These are phyloP conservation scores for Escallonia rubra DNA, from an alignment of 129 eudicot species.

Conservation along the genomic window DNA sequence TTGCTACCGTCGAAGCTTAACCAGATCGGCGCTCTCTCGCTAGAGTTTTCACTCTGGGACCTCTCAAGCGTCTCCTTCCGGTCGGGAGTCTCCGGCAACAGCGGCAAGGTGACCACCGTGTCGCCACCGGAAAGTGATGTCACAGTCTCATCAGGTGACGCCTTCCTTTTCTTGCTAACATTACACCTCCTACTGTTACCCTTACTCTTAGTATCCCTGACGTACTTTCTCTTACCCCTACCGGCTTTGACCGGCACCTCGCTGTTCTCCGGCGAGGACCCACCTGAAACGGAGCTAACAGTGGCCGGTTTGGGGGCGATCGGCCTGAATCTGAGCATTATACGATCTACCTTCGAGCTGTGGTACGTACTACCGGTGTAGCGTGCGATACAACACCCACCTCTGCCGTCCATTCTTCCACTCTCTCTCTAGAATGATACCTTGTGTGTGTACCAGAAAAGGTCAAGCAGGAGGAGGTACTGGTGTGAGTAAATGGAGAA, in stretches of 20 bases:
- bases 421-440: slow-evolving; percentile 12
- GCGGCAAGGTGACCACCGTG: slow-evolving; percentile 45
- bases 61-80: slow-evolving; percentile 26
- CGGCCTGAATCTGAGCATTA: slow-evolving; percentile 73
- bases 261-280: slow-evolving; percentile 26
- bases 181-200: not conserved
- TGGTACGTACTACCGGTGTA: slow-evolving; percentile 34
- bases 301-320: slow-evolving; percentile 81
- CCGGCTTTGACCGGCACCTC: slow-evolving; percentile 10
- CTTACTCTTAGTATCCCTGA: slow-evolving; percentile 9
- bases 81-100: slow-evolving; percentile 79
- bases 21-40: slow-evolving; percentile 27
- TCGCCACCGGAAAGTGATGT: slow-evolving; percentile 22
- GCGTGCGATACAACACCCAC: slow-evolving; percentile 74
- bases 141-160: slow-evolving; percentile 13
- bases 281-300: slow-evolving; percentile 35
- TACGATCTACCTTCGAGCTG: slow-evolving; percentile 51
- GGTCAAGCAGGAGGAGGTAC: not conserved
- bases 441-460: slow-evolving; percentile 14
- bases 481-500: not conserved
- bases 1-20: slow-evolving; percentile 30
- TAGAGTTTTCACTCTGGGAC: slow-evolving; percentile 7
- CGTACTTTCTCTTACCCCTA: slow-evolving; percentile 49
- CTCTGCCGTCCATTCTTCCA: slow-evolving; percentile 32
- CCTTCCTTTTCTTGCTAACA: slow-evolving; percentile 26